Percentiles rank a stretch among this genome's conserved stretches.
Evolutionary conservation across 495 filamentous ascomycete species (phyloP).

Genomic region (Neurospora sp.): DNA sequence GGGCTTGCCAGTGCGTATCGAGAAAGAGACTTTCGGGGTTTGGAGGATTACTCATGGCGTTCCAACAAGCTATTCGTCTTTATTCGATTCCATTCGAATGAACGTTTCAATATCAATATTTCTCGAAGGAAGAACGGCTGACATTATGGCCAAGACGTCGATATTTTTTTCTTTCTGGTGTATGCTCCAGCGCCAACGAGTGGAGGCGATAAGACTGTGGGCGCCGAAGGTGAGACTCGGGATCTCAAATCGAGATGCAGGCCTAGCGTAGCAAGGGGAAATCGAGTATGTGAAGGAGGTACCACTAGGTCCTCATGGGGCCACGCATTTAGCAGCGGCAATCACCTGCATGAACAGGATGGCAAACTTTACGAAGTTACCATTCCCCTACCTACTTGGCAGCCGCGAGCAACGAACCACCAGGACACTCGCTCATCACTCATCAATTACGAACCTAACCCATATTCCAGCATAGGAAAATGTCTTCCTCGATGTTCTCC

Average conservation of each 20-base stretch:
- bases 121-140: not conserved
- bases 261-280: not conserved
- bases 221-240: not conserved
- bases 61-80: not conserved
- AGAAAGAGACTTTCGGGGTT: not conserved
- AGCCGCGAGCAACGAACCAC: not conserved
- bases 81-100: not conserved
- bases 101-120: no score
- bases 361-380: not conserved
- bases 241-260: not conserved
- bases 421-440: not conserved
- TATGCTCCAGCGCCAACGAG: not conserved
- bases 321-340: not conserved
- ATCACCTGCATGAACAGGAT: not conserved
- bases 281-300: not conserved
- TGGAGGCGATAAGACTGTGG: not conserved
- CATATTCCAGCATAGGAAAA: not conserved
- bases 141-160: not conserved
- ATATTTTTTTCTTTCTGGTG: not conserved
- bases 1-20: not conserved
- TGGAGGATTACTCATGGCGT: not conserved
- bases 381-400: not conserved
- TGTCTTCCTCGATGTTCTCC: not conserved
- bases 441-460: not conserved
- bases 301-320: not conserved